phyloP scores from a whole-genome alignment of 2,329 filamentous ascomycete genomes.

The Neurospora crassa region DNA sequence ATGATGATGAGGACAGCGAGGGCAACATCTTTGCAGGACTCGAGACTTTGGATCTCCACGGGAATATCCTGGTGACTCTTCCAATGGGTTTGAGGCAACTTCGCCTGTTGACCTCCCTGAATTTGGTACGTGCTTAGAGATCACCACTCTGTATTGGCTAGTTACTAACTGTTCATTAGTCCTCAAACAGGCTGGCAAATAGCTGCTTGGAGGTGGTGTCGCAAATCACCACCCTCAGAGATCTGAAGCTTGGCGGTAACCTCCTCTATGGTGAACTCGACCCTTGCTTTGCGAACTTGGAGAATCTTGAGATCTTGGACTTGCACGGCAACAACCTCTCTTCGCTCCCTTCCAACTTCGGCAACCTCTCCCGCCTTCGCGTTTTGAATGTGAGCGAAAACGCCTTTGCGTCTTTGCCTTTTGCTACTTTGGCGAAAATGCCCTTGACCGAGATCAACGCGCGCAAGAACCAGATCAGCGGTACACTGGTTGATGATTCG shows the following conservation, averaged over 20 bases:
- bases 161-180: conserved; percentile 35
- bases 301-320: conserved; percentile 69
- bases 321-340: conserved; percentile 72
- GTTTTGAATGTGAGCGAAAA: conserved; percentile 77
- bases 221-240: conserved; percentile 62
- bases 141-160: not conserved
- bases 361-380: conserved; percentile 59
- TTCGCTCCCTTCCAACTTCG: conserved; percentile 56
- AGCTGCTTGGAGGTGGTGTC: conserved; percentile 62
- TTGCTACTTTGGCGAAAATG: conserved; percentile 56
- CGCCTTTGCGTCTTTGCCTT: conserved; percentile 59
- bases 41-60: conserved; percentile 76
- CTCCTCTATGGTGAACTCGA: conserved; percentile 59
- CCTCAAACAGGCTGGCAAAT: conserved; percentile 71
- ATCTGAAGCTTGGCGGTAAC: conserved; percentile 76
- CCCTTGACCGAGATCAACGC: conserved; percentile 65
- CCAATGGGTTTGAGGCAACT: conserved; percentile 69
- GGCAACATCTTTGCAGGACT: conserved; percentile 74
- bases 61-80: conserved; percentile 64
- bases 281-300: conserved; percentile 51
- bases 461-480: conserved; percentile 69
- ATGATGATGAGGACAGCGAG: conserved; percentile 55
- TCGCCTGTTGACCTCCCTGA: conserved; percentile 66
- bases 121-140: conserved; percentile 54
- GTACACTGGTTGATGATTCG: conserved; percentile 57